Percentiles rank a stretch among this genome's conserved stretches.
These are phyloP conservation scores for Hylodesmum podocarpum DNA, from an alignment of 306 rosid species.

Conservation along the genomic window DNA sequence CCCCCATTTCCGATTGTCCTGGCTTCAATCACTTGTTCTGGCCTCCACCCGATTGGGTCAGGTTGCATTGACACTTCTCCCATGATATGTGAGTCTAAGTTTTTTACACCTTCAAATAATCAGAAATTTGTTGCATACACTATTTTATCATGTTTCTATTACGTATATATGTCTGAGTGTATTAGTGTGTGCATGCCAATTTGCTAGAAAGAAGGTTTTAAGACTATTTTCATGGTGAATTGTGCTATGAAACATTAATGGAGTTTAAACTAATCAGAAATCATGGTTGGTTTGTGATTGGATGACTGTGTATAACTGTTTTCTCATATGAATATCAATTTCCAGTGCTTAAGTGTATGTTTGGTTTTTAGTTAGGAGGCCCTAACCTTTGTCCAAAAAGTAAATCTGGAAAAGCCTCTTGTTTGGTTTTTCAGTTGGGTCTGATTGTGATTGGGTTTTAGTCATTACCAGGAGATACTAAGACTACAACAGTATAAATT, in stretches of 20 bases:
- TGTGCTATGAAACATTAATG: too few species aligned
- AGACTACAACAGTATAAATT: too few species aligned
- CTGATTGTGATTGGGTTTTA: too few species aligned
- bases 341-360: neutral
- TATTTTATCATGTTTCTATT: too few species aligned
- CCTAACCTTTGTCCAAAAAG: neutral
- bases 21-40: constrained; percentile 60
- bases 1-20: constrained; percentile 49
- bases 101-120: too few species aligned
- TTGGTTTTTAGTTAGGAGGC: neutral
- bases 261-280: too few species aligned
- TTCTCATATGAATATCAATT: neutral
- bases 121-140: too few species aligned
- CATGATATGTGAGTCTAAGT: neutral
- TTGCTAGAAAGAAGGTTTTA: neutral
- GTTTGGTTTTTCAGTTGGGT: neutral
- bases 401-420: neutral
- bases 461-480: too few species aligned
- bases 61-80: neutral
- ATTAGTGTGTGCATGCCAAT: neutral
- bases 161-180: neutral
- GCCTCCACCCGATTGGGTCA: constrained; percentile 75
- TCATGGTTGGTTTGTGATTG: too few species aligned
- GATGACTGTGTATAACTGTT: too few species aligned
- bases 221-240: neutral